These are phyloP conservation scores for Plenodomus lindquistii DNA, from an alignment of 2,329 filamentous ascomycete genomes.

Conservation along the genomic window DNA sequence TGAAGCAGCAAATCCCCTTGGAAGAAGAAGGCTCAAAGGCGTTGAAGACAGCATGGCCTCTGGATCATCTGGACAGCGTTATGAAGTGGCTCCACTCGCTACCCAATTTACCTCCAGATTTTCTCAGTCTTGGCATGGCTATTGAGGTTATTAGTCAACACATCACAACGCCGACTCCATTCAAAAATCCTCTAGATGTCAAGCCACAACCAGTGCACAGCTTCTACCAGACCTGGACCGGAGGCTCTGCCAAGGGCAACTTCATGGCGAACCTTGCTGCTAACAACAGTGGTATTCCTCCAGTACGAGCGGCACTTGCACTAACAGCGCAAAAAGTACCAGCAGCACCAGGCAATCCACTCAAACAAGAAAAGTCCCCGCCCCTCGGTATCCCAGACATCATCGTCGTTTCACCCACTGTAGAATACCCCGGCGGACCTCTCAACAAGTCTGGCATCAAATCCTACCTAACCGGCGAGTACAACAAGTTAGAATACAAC, in stretches of 20 bases:
- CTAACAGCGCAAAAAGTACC: neutral
- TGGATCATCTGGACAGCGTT: constrained; percentile 1
- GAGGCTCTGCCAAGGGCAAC: neutral
- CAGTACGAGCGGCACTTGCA: neutral
- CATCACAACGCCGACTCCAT: constrained; percentile 5
- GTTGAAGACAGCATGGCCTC: constrained; percentile 5
- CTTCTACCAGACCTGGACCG: neutral
- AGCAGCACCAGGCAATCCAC: no score
- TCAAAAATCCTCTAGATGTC: constrained; percentile 1
- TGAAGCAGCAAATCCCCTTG: constrained; percentile 5
- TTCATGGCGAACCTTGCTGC: neutral
- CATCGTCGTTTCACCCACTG: no score
- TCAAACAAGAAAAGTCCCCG: no score
- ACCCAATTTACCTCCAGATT: neutral
- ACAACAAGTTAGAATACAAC: neutral
- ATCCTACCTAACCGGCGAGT: neutral
- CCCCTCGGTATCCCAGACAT: neutral
- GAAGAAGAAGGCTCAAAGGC: constrained; percentile 4
- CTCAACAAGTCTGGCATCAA: neutral
- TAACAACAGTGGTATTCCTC: neutral
- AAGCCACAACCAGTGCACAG: neutral
- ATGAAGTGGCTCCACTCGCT: neutral
- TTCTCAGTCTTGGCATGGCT: neutral
- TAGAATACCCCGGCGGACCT: neutral
- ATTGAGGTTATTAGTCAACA: constrained; percentile 1